Conservation (phyloP, 306 rosid species). For the Herpetospermum pedunculosum region DNA sequence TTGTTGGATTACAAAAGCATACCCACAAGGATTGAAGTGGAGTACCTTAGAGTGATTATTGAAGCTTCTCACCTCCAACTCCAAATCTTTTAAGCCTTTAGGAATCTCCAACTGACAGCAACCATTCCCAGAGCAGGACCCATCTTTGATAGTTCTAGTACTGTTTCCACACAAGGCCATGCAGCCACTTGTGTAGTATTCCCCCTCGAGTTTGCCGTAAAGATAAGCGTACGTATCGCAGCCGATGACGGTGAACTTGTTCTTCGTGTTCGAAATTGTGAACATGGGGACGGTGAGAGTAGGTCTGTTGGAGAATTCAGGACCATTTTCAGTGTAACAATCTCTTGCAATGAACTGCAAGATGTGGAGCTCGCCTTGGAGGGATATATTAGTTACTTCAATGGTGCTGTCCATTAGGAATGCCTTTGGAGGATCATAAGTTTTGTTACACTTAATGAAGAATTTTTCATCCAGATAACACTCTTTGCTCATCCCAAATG, state of each 20-base stretch:
- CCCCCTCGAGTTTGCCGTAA: accelerated
- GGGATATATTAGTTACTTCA: conserved; percentile 5
- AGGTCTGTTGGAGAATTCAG: neutral
- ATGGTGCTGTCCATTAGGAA: neutral
- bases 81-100: neutral
- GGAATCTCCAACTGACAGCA: conserved; percentile 32
- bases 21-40: conserved; percentile 17
- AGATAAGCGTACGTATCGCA: conserved; percentile 15
- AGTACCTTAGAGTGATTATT: accelerated
- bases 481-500: conserved; percentile 17
- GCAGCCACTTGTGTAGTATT: conserved; percentile 20
- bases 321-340: neutral
- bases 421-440: neutral
- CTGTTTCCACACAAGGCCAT: neutral
- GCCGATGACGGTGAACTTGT: conserved; percentile 19
- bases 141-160: neutral
- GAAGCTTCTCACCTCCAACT: accelerated
- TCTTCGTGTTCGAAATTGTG: conserved; percentile 15
- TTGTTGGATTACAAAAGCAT: conserved; percentile 14
- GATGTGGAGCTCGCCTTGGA: neutral
- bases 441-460: neutral
- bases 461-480: conserved; percentile 3
- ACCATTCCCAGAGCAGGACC: conserved; percentile 28
- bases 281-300: neutral
- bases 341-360: neutral